Evolutionary conservation across 1,284 basidiomycete species (phyloP).

Genomic region (Heliocybe sulcata): DNA sequence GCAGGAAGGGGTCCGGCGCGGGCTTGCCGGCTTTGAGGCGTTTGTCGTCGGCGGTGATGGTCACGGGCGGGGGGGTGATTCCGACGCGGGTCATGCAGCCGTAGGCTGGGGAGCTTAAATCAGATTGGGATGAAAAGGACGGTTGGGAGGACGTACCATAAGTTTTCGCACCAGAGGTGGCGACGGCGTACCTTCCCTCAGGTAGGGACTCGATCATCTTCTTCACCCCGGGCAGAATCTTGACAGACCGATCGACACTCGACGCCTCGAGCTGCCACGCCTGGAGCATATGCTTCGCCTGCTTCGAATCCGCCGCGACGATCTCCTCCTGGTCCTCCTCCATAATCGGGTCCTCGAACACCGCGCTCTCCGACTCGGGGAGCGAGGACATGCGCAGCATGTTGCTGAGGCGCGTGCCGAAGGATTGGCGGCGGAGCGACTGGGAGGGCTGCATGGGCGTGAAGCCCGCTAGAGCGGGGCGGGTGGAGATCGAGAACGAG

Average conservation of each 20-base stretch:
- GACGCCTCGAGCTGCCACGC: slow-evolving; percentile 58
- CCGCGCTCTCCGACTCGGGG: slow-evolving; percentile 28
- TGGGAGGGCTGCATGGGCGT: slow-evolving; percentile 11
- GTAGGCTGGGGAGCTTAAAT: slow-evolving; percentile 41
- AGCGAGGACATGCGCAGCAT: slow-evolving; percentile 37
- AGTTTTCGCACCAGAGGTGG: slow-evolving; percentile 71
- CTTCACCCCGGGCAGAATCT: slow-evolving; percentile 69
- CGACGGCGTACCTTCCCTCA: slow-evolving; percentile 62
- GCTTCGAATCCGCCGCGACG: slow-evolving; percentile 20
- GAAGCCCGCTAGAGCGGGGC: slow-evolving; percentile 18
- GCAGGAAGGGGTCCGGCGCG: slow-evolving; percentile 68
- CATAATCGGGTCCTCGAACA: slow-evolving; percentile 29
- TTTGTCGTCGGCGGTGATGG: slow-evolving; percentile 76
- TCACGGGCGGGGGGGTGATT: slow-evolving; percentile 64
- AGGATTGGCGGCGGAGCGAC: slow-evolving; percentile 39
- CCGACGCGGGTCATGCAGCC: slow-evolving; percentile 70
- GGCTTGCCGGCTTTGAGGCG: slow-evolving; percentile 62
- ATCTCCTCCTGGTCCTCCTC: slow-evolving; percentile 29
- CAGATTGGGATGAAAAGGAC: no score
- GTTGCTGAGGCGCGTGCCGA: slow-evolving; percentile 38
- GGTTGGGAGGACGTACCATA: slow-evolving; percentile 57
- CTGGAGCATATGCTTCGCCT: slow-evolving; percentile 27
- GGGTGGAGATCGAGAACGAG: slow-evolving; percentile 26
- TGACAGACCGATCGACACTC: slow-evolving; percentile 59
- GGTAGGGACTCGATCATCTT: slow-evolving; percentile 65